Base-by-base conservation (phyloP, 1,284 basidiomycete species). In the Apiotrichum gamsii region DNA sequence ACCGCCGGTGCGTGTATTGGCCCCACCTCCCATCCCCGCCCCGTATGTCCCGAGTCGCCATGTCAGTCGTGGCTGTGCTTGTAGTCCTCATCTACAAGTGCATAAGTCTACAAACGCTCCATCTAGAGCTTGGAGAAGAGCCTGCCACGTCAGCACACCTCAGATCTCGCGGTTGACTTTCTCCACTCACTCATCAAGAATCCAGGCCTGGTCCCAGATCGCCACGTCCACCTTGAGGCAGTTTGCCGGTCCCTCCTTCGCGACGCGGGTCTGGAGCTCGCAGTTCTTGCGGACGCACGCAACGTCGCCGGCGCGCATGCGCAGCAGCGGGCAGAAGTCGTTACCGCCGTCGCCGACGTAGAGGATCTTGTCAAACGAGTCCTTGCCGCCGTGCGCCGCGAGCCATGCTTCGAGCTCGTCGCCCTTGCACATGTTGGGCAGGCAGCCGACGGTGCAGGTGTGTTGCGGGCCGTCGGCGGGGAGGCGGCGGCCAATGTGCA, bases 361-460 rank as follows among this genome's bases (percentile, higher is more conserved):
- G 37, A 90, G 77, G 54, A 96, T 77, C 44, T 85, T 82, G 54
- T 94, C 85, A 63, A 78, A 97, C 4, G 61, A 49, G 6, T 71
- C 68, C 28, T 76, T 74, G 14, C 79, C 77, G n/a, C 78, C 77
- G 54, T 87, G 77, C n/a, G 82, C 75, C 2, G 75, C 74, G 35
- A 94, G 76, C 75, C 87, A 96, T 0, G 82, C 82, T 5, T 85
- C 80, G 24, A 98, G 78, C 70, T 98, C 94, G 58, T 87, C 84
- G 33, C 94, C 94, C 78, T 98, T 98, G 78, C 94, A 98, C 91
- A 98, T 96, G 75, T 98, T 98, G 10, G 87, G 80, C 49, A 84
- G 84, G 76, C 94, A 98, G 14, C 94, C 94, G 44, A 96, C 78
- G 43, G 75, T 77, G 74, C 94, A 98, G 2, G 64, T 68, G 70